Base-by-base conservation (phyloP, 805 yeast species). In the Lipomyces sp. region DNA sequence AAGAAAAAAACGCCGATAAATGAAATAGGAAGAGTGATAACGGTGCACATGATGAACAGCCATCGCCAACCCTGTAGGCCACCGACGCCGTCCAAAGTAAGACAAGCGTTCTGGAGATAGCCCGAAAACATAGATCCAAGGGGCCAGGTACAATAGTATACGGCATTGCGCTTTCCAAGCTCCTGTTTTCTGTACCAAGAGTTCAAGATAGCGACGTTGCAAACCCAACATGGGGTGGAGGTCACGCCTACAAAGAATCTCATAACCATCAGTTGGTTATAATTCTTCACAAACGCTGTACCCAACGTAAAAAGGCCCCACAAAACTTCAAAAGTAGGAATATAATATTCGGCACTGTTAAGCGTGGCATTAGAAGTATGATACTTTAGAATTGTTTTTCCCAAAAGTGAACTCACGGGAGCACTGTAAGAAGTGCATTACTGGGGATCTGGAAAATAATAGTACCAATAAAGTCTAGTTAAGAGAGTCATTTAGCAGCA, bases 291-390 rank as follows among this genome's bases (percentile, higher is more conserved):
- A 70, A 80, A 81, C 71, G 82, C 87, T 54, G 85, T 79, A 13
- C 83, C 82, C 57, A 88, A 80, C 1, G 92, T 88, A 65, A 88
- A 82, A 62, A 87, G 76, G 1, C 90, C 84, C 93, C 92, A 90
- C 45, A 85, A 80, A 50, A 88, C 70, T 73, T 90, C 95, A 76
- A 84, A 80, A 2, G 78, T 62, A 0, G 89, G 88, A 54, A 85
- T 74, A 15, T 82, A 78, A 76, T 80, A 80, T 35, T 75, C 70
- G 56, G 73, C 66, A 24, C 54, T 50, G 54, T 50, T 50, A 30
- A 18, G 24, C 4, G 8, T 30, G 33, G 54, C 33, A 50, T 50
- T 50, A 50, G 54, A 4, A 0, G 30, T 50, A 24, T 50, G 33
- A 30, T 30, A 30, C 54, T 30, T 24, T 50, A 8, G 33, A 50